These are phyloP conservation scores for Fonsecaea erecta DNA, from an alignment of 2,329 filamentous ascomycete genomes.

Conservation along the genomic window DNA sequence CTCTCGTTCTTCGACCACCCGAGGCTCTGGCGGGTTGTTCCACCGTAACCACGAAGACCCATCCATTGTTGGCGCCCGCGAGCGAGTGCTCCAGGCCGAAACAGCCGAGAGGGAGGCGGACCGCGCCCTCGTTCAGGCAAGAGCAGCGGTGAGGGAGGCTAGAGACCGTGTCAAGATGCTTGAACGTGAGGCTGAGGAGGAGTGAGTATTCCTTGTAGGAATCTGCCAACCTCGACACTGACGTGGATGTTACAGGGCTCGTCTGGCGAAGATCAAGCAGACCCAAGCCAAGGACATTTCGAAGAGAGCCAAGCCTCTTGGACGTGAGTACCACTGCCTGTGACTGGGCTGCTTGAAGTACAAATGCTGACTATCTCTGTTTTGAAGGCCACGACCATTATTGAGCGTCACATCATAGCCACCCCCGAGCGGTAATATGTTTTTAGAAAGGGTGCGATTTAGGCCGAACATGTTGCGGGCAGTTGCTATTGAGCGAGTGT, in stretches of 20 bases:
- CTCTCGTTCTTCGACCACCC: constrained; percentile 36
- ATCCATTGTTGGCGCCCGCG: constrained; percentile 64
- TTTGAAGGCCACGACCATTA: constrained; percentile 14
- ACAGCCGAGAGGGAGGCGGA: constrained; percentile 68
- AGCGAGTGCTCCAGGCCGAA: constrained; percentile 67
- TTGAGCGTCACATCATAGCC: background rate
- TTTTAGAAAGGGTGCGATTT: background rate
- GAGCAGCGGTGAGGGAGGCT: constrained; percentile 64
- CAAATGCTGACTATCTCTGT: background rate
- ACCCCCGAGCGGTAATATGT: no score
- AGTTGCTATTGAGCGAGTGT: constrained; percentile 1
- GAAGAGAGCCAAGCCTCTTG: constrained; percentile 71
- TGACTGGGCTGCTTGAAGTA: no score
- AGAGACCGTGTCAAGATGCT: constrained; percentile 66
- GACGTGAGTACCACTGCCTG: constrained; percentile 58
- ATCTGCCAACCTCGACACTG: background rate
- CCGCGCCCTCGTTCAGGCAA: constrained; percentile 63
- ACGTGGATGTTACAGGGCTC: constrained; percentile 46
- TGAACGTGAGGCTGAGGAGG: constrained; percentile 69
- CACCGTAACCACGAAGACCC: constrained; percentile 61
- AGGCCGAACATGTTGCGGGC: background rate
- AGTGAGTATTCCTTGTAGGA: constrained; percentile 43
- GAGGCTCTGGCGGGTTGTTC: constrained; percentile 43
- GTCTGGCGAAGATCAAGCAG: constrained; percentile 70
- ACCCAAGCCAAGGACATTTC: constrained; percentile 67